Percentiles rank a stretch among this genome's conserved stretches.
phyloP scores from a whole-genome alignment of 208 protist species.

The Leishmania arabica region DNA sequence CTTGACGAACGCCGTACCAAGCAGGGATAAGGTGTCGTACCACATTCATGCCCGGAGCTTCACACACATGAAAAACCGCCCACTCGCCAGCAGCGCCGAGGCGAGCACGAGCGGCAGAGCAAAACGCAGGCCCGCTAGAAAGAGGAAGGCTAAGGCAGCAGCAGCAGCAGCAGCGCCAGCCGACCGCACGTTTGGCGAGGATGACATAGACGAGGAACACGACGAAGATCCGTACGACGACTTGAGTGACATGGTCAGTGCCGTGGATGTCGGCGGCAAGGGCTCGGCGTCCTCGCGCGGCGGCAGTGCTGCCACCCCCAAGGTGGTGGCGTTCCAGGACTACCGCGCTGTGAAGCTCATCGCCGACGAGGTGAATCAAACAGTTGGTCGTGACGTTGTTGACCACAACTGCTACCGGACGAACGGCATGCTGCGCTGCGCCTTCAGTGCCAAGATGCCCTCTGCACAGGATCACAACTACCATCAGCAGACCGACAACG shows the following conservation, averaged over 20 bases:
- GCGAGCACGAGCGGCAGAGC: neutral
- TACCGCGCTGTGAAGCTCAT: constrained; percentile 78
- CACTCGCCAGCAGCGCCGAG: neutral
- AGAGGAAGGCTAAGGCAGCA: neutral
- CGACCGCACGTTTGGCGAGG: constrained; percentile 2
- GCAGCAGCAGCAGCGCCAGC: neutral
- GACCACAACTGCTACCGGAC: constrained; percentile 75
- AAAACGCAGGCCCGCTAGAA: neutral
- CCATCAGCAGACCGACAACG: constrained; percentile 8
- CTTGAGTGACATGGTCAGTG: constrained; percentile 44
- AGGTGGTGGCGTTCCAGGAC: constrained; percentile 78
- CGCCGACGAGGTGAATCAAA: constrained; percentile 79
- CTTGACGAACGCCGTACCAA: constrained; percentile 68
- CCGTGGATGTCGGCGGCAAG: constrained; percentile 33
- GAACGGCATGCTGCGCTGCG: constrained; percentile 82
- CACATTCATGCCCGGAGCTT: constrained; percentile 79
- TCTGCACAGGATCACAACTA: constrained; percentile 31
- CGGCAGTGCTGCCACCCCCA: constrained; percentile 1
- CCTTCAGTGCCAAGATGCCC: constrained; percentile 66
- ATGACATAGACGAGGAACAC: constrained; percentile 4
- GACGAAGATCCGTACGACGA: constrained; percentile 37
- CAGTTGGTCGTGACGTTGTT: constrained; percentile 58
- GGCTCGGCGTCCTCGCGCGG: neutral
- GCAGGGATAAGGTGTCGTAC: constrained; percentile 65
- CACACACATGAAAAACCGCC: constrained; percentile 25